These are phyloP conservation scores for Solanum bukasovii DNA, from an alignment of 257 asterid genomes.

Conservation along the genomic window DNA sequence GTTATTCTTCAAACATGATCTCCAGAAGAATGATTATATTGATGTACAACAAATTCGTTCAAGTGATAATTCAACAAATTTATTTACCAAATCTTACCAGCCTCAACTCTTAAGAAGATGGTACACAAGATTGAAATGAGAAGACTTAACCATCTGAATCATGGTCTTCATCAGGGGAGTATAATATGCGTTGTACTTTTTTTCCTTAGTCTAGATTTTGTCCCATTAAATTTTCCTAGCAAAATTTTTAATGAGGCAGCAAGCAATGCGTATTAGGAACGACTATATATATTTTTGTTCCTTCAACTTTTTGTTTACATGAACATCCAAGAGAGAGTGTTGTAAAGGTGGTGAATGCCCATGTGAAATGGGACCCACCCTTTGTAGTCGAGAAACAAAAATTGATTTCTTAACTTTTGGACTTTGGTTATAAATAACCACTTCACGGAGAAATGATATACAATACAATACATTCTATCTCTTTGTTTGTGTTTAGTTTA, in stretches of 20 bases:
- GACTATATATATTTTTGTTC: no score
- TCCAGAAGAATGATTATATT: no score
- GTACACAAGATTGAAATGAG: not conserved
- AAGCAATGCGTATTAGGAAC: no score
- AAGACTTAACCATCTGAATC: not conserved
- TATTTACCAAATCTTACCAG: not conserved
- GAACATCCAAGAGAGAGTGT: not conserved
- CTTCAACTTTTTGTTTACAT: no score
- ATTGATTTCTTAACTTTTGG: not conserved
- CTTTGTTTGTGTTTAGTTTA: not conserved
- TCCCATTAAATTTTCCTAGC: no score
- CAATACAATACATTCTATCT: no score
- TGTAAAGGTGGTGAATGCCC: not conserved
- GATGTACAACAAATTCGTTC: no score
- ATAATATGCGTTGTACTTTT: no score
- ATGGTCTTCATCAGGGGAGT: not conserved
- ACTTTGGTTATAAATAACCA: not conserved
- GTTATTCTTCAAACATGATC: no score
- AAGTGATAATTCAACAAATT: no score
- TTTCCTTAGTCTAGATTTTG: no score
- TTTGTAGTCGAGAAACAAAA: not conserved
- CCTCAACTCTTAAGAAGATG: not conserved
- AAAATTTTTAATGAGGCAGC: no score
- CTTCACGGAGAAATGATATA: not conserved
- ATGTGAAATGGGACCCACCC: not conserved